These are phyloP conservation scores for Aspergillus felis DNA, from an alignment of 2,329 filamentous ascomycete species.

Conservation along the genomic window DNA sequence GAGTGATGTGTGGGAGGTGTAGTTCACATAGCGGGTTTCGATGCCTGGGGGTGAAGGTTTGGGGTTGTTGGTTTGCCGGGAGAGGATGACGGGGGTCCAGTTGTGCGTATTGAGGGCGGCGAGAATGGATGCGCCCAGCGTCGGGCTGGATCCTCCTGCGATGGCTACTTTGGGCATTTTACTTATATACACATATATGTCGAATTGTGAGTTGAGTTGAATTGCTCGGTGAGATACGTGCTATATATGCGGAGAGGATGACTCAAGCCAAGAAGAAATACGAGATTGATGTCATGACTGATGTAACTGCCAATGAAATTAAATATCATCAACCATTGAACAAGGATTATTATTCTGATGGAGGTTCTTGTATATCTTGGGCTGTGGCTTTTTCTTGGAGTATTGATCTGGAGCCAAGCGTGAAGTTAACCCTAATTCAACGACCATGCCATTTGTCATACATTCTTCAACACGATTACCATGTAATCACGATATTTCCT, in stretches of 20 bases:
- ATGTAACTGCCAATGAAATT: not conserved
- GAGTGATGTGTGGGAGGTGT: constrained; percentile 16
- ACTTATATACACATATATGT: not conserved
- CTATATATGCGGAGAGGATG: not conserved
- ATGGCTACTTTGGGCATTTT: not conserved
- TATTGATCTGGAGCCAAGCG: not conserved
- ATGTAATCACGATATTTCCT: not conserved
- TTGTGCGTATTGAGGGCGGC: constrained; percentile 14
- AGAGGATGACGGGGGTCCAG: constrained; percentile 28
- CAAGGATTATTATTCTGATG: not conserved
- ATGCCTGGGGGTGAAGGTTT: not conserved
- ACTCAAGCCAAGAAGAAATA: not conserved
- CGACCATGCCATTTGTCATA: no score
- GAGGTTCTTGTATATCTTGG: not conserved
- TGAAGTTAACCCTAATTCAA: not conserved
- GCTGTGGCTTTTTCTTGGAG: no score
- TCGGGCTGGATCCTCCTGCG: not conserved
- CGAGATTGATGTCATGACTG: not conserved
- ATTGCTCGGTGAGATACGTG: not conserved
- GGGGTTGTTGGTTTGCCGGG: constrained; percentile 10
- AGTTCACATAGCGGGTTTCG: constrained; percentile 26
- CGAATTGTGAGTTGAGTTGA: not conserved
- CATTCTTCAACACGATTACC: no score
- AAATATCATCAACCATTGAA: not conserved
- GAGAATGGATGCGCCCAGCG: constrained; percentile 13